These are phyloP conservation scores for Verticillium nubilum DNA, from an alignment of 2,329 filamentous ascomycete species.

Conservation along the genomic window DNA sequence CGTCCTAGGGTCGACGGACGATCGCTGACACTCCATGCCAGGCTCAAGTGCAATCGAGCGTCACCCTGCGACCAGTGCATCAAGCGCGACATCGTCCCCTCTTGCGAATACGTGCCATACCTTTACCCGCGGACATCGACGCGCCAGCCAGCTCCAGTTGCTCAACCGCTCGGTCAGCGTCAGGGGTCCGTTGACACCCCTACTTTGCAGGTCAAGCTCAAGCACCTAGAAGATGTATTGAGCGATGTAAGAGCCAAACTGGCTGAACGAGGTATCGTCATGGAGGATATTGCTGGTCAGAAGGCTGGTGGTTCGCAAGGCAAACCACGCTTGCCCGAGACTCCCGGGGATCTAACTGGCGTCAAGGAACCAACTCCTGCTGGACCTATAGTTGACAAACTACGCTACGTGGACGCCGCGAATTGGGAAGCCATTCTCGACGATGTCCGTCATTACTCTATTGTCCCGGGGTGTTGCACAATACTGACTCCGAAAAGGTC, in stretches of 20 bases:
- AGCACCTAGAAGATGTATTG: constrained; percentile 1
- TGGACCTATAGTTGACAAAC: constrained; percentile 14
- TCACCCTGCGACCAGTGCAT: constrained; percentile 24
- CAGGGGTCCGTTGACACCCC: not conserved
- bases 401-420: constrained; percentile 21
- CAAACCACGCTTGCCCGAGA: constrained; percentile 4
- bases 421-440: constrained; percentile 25
- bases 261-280: not conserved
- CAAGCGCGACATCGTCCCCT: constrained; percentile 19
- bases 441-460: constrained; percentile 14
- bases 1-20: not conserved
- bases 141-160: constrained; percentile 13
- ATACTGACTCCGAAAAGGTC: constrained; percentile 10
- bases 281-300: not conserved
- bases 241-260: constrained; percentile 3
- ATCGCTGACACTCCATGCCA: constrained; percentile 7
- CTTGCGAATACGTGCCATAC: constrained; percentile 21
- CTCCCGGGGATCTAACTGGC: constrained; percentile 5
- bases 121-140: constrained; percentile 9
- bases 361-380: constrained; percentile 8
- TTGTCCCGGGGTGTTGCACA: not conserved
- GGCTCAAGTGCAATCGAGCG: constrained; percentile 25
- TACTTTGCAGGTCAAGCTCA: not conserved
- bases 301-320: not conserved
- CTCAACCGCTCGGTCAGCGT: not conserved